A percentile compares a stretch with the other conserved stretches of the same genome.
Evolutionary conservation across 139 green algal species (phyloP).

Genomic region (Chlamydomonas sp.): DNA sequence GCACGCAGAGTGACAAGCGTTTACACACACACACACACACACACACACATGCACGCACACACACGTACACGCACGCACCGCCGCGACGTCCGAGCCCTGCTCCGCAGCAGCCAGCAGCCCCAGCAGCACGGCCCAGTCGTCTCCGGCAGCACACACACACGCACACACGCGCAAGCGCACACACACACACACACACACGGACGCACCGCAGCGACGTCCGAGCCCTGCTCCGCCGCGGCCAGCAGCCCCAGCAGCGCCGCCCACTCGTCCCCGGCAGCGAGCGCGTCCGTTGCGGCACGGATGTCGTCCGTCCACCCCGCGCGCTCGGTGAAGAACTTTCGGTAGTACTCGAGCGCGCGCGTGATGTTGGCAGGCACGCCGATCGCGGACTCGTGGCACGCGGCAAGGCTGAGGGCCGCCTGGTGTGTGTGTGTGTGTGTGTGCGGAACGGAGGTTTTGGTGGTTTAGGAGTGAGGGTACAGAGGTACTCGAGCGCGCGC

Average conservation of each 20-base stretch:
- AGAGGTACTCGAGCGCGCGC: slow-evolving; percentile 5
- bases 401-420: slow-evolving; percentile 30
- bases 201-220: slow-evolving; percentile 14
- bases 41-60: too few species aligned
- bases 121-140: slow-evolving; percentile 31
- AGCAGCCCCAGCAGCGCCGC: slow-evolving; percentile 32
- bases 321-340: slow-evolving; percentile 29
- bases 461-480: too few species aligned
- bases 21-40: too few species aligned
- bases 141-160: too few species aligned
- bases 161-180: too few species aligned
- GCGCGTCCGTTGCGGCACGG: slow-evolving; percentile 10
- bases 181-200: too few species aligned
- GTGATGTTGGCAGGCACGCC: slow-evolving; percentile 17
- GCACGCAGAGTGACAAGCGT: too few species aligned
- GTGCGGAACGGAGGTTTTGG: too few species aligned
- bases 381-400: slow-evolving; percentile 21
- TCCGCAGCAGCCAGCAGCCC: slow-evolving; percentile 37
- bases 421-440: too few species aligned
- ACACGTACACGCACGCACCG: too few species aligned
- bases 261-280: slow-evolving; percentile 27
- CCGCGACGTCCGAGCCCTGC: slow-evolving; percentile 33
- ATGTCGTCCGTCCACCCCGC: slow-evolving; percentile 20
- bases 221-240: slow-evolving; percentile 45
- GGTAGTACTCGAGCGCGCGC: slow-evolving; percentile 6